Percentiles rank a stretch among this genome's conserved stretches.
phyloP scores from a whole-genome alignment of 2,329 filamentous ascomycete species.

The Xylaria multiplex region DNA sequence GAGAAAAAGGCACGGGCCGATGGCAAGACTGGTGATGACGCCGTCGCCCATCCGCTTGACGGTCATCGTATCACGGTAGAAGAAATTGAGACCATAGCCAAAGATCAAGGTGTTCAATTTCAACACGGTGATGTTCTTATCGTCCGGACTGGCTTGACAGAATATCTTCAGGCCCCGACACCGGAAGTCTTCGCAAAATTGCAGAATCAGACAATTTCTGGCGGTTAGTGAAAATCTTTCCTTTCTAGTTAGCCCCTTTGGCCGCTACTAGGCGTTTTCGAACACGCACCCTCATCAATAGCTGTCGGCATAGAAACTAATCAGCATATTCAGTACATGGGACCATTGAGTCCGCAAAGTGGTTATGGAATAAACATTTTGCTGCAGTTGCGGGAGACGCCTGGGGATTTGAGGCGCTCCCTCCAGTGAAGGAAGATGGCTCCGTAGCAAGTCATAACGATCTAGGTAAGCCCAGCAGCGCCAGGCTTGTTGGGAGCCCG shows the following conservation, averaged over 20 bases:
- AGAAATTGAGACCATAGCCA: slow-evolving; percentile 68
- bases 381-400: slow-evolving; percentile 72
- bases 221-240: slow-evolving; percentile 40
- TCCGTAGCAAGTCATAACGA: slow-evolving; percentile 47
- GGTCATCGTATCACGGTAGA: slow-evolving; percentile 63
- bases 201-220: slow-evolving; percentile 45
- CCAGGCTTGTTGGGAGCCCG: background rate
- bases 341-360: slow-evolving; percentile 64
- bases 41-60: slow-evolving; percentile 62
- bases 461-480: slow-evolving; percentile 50
- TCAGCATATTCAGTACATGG: slow-evolving; percentile 51
- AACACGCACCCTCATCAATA: background rate
- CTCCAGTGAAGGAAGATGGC: slow-evolving; percentile 59
- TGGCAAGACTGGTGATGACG: slow-evolving; percentile 54
- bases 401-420: slow-evolving; percentile 71
- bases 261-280: background rate
- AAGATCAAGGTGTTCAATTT: slow-evolving; percentile 70
- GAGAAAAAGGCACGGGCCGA: slow-evolving; percentile 57
- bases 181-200: slow-evolving; percentile 51
- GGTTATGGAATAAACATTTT: slow-evolving; percentile 77
- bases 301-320: slow-evolving; percentile 13
- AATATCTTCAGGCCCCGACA: slow-evolving; percentile 62
- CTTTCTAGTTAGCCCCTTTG: slow-evolving; percentile 4
- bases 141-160: slow-evolving; percentile 70
- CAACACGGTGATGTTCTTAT: slow-evolving; percentile 74